Conservation (phyloP, 345 rosid species). For the Brassica cretica region DNA sequence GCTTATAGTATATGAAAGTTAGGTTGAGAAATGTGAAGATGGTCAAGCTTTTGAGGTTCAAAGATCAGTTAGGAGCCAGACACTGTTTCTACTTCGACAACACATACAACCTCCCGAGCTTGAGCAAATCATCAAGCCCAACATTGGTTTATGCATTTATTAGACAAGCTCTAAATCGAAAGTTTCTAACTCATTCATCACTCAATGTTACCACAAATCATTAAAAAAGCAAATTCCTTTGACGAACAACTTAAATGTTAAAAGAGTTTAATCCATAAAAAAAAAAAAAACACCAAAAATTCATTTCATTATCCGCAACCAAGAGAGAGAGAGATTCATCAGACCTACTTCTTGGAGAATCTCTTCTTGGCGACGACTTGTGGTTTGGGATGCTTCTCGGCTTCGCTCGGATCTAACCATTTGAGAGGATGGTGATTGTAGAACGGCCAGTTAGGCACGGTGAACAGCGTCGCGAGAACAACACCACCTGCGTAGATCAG, state of each 20-base stretch:
- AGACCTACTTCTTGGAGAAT: conserved; percentile 54
- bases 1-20: neutral
- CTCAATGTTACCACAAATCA: neutral
- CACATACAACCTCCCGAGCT: neutral
- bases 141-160: neutral
- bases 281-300: neutral
- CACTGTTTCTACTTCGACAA: neutral
- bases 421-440: conserved; percentile 75
- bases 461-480: conserved; percentile 62
- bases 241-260: neutral
- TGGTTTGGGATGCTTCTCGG: conserved; percentile 81
- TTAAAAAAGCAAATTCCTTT: neutral
- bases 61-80: neutral
- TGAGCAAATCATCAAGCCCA: neutral
- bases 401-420: conserved; percentile 82
- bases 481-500: conserved; percentile 74
- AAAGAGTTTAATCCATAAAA: neutral
- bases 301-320: neutral
- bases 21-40: neutral
- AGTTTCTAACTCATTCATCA: neutral
- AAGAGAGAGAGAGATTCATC: neutral
- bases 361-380: conserved; percentile 58
- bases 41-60: neutral
- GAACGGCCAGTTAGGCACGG: conserved; percentile 92
- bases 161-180: neutral